Evolutionary conservation across 23 red algal genomes (phyloP), one percentile per base, ranked within the genome.

Genomic region (Gracilaria gracilis): DNA sequence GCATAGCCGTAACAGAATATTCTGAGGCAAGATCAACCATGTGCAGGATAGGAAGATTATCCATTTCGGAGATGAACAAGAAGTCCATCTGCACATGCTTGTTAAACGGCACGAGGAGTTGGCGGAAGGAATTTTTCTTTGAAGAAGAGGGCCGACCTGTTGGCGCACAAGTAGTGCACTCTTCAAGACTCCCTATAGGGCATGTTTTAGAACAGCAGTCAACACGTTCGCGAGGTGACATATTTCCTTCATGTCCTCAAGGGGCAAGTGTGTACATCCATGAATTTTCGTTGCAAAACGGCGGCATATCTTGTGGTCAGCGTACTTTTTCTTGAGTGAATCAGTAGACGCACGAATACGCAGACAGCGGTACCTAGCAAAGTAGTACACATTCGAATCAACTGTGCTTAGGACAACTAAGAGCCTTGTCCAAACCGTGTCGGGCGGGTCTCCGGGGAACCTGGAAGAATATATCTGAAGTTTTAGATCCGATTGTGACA

Each of bases 81-180:
- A 87, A 87, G 21, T 76, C 83, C 12, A 74, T 50, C 20, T 87
- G 83, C 16, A 87, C 35, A 75, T 76, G 83, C 17, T 87, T 40
- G 38, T 87, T 87, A 36, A 87, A 74, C n/a, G 66, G 54, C 17
- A 50, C 0, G 23, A 87, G 66, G 24, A 87, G 32, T 48, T 48
- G 25, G 21, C 46, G 40, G 27, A 87, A 48, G 21, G 83, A 87
- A 8, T 53, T 50, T 35, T 55, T 87, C n/a, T 37, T 17, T 28
- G 44, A 48, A 40, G 33, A 9, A 13, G 54, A 11, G 6, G 83
- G 83, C 20, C 83, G 55, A n/a, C 83, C 65, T 9, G 69, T 74
- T 8, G 31, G 0, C 1, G 73, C 53, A 40, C 83, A 75, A 44
- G 31, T 29, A 25, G 64, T 51, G 25, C 65, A 87, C 35, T 55